Evolutionary conservation across 306 rosid genomes (phyloP).

Genomic region (Vigna angularis): DNA sequence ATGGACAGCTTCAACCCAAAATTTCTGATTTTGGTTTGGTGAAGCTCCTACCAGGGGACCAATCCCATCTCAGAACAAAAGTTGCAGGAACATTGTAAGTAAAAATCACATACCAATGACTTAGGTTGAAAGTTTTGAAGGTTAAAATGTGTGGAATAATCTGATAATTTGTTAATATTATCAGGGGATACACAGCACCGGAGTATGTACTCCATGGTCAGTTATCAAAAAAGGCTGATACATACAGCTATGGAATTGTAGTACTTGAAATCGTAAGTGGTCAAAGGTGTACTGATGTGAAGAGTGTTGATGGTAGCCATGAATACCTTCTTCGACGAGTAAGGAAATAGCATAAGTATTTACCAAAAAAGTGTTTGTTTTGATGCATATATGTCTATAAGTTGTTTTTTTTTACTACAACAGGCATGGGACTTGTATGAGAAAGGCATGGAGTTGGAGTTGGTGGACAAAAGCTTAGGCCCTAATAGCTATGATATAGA

Average conservation of each 20-base stretch:
- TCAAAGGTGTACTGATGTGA: constrained; percentile 56
- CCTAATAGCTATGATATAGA: constrained; percentile 48
- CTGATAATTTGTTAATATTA: neutral
- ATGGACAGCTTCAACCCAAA: constrained; percentile 59
- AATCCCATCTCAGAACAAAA: constrained; percentile 41
- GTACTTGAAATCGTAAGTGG: constrained; percentile 74
- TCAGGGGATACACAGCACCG: constrained; percentile 77
- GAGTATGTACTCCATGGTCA: constrained; percentile 80
- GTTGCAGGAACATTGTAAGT: constrained; percentile 82
- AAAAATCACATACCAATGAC: neutral
- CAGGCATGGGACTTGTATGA: constrained; percentile 71
- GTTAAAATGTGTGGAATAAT: neutral
- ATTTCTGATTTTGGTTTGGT: constrained; percentile 81
- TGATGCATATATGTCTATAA: neutral
- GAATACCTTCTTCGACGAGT: constrained; percentile 66
- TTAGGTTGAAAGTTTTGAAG: neutral
- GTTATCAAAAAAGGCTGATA: constrained; percentile 69
- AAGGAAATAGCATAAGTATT: constrained; percentile 33
- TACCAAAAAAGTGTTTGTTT: neutral
- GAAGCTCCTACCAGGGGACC: constrained; percentile 41
- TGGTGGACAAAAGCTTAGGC: constrained; percentile 55
- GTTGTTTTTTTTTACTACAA: neutral
- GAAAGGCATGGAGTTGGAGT: constrained; percentile 43
- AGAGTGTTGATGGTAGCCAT: constrained; percentile 41
- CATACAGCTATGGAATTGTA: constrained; percentile 74